phyloP scores from a whole-genome alignment of 1,284 basidiomycete genomes.

The Irpex sp. region DNA sequence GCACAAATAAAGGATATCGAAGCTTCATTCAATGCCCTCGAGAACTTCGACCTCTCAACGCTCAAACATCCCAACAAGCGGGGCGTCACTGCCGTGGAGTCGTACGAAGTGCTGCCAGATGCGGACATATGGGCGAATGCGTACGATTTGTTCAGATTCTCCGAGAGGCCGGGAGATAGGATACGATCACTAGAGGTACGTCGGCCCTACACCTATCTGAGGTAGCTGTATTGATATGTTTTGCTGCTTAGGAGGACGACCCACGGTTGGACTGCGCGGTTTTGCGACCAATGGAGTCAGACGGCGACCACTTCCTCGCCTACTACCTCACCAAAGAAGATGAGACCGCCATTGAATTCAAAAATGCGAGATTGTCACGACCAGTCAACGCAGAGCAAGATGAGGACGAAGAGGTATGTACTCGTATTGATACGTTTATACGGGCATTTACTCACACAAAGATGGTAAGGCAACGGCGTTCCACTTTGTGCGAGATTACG shows the following conservation, averaged over 20 bases:
- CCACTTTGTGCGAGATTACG: constrained; percentile 77
- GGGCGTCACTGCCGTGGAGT: constrained; percentile 74
- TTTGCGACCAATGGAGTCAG: constrained; percentile 81
- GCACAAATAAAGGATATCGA: constrained; percentile 85
- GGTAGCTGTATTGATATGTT: background rate
- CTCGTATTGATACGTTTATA: background rate
- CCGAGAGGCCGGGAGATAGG: constrained; percentile 82
- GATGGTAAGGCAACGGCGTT: constrained; percentile 37
- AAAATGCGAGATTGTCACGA: constrained; percentile 23
- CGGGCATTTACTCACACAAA: constrained; percentile 9
- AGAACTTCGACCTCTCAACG: constrained; percentile 51
- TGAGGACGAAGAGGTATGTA: constrained; percentile 36
- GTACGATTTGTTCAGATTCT: constrained; percentile 86
- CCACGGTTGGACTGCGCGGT: constrained; percentile 82
- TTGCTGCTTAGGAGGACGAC: constrained; percentile 54
- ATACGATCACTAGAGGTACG: constrained; percentile 54
- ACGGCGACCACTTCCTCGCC: constrained; percentile 85
- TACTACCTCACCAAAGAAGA: constrained; percentile 86
- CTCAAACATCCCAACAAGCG: constrained; percentile 82
- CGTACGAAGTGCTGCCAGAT: constrained; percentile 86
- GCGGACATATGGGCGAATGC: constrained; percentile 86
- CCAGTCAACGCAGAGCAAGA: constrained; percentile 44
- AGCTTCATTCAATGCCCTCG: constrained; percentile 71
- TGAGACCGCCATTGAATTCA: constrained; percentile 36
- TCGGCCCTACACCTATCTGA: constrained; percentile 3